Evolutionary conservation across 2,329 filamentous ascomycete genomes (phyloP).

Genomic region (Alternaria postmessia): DNA sequence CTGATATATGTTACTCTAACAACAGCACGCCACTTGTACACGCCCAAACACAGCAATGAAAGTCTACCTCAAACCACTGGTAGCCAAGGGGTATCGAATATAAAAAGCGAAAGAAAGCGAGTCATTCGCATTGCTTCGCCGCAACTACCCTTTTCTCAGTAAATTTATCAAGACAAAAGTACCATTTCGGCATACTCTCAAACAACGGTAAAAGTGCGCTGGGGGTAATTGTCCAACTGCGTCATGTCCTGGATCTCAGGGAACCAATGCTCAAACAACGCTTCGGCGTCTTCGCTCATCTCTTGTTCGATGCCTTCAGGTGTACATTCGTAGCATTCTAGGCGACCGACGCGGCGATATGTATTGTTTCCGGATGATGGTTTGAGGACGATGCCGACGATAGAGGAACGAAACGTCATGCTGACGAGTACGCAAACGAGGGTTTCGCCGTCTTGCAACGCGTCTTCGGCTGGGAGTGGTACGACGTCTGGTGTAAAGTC

Average conservation of each 20-base stretch:
- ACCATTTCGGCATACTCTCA: conserved; percentile 11
- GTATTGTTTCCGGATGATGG: conserved; percentile 23
- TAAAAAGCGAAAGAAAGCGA: conserved; percentile 1
- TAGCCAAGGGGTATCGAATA: conserved; percentile 5
- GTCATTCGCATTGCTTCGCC: not conserved
- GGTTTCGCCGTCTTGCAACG: conserved; percentile 38
- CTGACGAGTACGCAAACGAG: conserved; percentile 45
- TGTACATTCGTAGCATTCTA: conserved; percentile 49
- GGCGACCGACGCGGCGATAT: conserved; percentile 46
- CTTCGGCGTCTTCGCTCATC: conserved; percentile 48
- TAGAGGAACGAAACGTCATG: conserved; percentile 49
- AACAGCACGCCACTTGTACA: not conserved
- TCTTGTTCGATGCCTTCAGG: conserved; percentile 35
- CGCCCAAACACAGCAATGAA: not conserved
- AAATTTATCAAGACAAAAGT: not conserved
- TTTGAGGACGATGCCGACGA: conserved; percentile 46
- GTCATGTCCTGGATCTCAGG: conserved; percentile 49
- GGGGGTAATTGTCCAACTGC: conserved; percentile 42
- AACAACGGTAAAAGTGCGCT: conserved; percentile 41
- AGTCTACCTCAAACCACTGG: not conserved
- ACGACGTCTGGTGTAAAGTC: conserved; percentile 46
- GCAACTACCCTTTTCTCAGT: not conserved
- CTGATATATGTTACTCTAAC: not conserved
- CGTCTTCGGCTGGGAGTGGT: conserved; percentile 37
- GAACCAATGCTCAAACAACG: conserved; percentile 48